Percentiles rank a stretch among this genome's conserved stretches.
These are phyloP conservation scores for Neoascochyta sp. DNA, from an alignment of 2,329 filamentous ascomycete species.

Conservation along the genomic window DNA sequence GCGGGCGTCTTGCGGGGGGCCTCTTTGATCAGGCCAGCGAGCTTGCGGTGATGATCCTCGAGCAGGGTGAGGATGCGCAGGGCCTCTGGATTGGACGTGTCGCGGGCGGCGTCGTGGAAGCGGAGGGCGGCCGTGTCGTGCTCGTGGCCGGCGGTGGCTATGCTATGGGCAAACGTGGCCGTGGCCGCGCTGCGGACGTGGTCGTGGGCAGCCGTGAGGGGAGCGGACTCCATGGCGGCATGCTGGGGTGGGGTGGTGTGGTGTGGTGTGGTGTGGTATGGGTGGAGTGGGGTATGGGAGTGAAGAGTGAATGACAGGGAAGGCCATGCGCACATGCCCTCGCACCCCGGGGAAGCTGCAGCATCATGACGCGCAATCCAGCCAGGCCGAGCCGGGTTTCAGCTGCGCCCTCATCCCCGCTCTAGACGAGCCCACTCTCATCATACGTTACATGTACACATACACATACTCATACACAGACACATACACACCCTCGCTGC, in stretches of 20 bases:
- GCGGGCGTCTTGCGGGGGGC: constrained; percentile 43
- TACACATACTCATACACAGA: no score
- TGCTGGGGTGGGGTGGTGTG: no score
- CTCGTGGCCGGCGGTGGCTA: constrained; percentile 78
- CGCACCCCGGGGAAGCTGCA: no score
- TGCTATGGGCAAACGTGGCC: constrained; percentile 65
- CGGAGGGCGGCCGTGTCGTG: constrained; percentile 85
- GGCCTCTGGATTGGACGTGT: constrained; percentile 65
- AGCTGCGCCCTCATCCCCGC: no score
- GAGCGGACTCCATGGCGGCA: constrained; percentile 66
- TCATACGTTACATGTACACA: no score
- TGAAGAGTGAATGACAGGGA: not conserved
- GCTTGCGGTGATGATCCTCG: constrained; percentile 79
- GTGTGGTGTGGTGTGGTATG: constrained; percentile 7
- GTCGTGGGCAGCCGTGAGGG: constrained; percentile 75
- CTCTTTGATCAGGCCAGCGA: constrained; percentile 76
- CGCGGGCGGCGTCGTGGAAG: constrained; percentile 77
- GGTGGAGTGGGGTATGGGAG: constrained; percentile 3
- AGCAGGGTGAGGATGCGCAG: constrained; percentile 79
- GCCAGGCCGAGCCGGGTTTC: no score
- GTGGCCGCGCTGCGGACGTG: constrained; percentile 81
- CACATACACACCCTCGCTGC: not conserved
- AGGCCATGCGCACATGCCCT: not conserved
- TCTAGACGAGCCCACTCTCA: no score
- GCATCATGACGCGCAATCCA: no score